A percentile compares a stretch with the other conserved stretches of the same genome.
These are phyloP conservation scores for Lentinula sp. DNA, from an alignment of 768 basidiomycete species.

Conservation along the genomic window DNA sequence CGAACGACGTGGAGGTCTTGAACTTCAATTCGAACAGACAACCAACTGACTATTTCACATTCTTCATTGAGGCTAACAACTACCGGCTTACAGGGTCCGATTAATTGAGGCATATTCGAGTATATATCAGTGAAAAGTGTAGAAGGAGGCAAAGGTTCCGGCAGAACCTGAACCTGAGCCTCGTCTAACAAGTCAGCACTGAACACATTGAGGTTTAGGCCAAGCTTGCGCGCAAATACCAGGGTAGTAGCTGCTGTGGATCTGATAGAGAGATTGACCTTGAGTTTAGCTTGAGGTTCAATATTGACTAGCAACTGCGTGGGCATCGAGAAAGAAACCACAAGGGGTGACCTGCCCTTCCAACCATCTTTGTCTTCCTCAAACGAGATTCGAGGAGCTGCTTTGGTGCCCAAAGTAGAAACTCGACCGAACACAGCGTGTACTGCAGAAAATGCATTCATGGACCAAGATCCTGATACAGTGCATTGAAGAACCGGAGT, in stretches of 20 bases:
- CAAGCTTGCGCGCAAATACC: constrained; percentile 16
- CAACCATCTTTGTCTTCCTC: constrained; percentile 18
- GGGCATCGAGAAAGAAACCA: constrained; percentile 22
- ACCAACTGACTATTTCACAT: constrained; percentile 9
- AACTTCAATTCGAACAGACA: background rate
- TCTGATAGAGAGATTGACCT: constrained; percentile 16
- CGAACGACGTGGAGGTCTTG: background rate
- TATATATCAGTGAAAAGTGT: background rate
- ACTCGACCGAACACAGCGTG: constrained; percentile 17
- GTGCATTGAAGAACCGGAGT: constrained; percentile 32
- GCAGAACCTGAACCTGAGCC: constrained; percentile 13
- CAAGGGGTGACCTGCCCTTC: constrained; percentile 18
- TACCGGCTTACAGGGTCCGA: constrained; percentile 14
- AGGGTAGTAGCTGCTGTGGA: constrained; percentile 13
- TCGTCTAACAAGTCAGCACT: constrained; percentile 20
- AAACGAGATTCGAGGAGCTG: constrained; percentile 11
- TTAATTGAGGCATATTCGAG: background rate
- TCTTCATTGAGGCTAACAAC: constrained; percentile 19
- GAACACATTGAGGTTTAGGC: constrained; percentile 20
- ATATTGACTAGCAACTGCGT: constrained; percentile 15
- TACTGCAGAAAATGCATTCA: constrained; percentile 27
- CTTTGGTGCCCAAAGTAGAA: constrained; percentile 11
- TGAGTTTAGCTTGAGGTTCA: constrained; percentile 9
- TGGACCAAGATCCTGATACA: constrained; percentile 12
- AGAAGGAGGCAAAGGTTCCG: background rate